These are phyloP conservation scores for Dichotomopilus funicola DNA, from an alignment of 2,329 filamentous ascomycete species.

Conservation along the genomic window DNA sequence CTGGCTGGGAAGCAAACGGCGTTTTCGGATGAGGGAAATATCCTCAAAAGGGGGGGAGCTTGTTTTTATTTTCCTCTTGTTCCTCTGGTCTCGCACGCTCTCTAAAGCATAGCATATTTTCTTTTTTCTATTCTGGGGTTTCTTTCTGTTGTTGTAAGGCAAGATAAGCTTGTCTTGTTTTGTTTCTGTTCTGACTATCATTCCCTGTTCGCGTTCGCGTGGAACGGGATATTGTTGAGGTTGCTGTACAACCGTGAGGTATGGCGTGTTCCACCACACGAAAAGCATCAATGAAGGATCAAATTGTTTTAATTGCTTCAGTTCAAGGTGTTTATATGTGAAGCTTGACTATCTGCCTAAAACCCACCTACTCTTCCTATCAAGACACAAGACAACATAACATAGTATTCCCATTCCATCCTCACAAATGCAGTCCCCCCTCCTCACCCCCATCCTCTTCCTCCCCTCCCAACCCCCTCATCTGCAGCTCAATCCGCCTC, in stretches of 20 bases:
- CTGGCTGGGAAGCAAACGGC: background rate
- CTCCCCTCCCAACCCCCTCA: conserved; percentile 35
- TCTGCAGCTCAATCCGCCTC: conserved; percentile 47
- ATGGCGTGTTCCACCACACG: background rate
- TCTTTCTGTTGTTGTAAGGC: background rate
- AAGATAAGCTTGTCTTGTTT: no score
- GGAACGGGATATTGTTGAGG: background rate
- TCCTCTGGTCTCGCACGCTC: background rate
- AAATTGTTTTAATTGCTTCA: background rate
- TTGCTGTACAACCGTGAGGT: background rate
- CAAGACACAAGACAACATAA: no score
- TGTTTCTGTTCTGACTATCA: no score
- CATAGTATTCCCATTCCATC: background rate
- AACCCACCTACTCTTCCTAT: no score
- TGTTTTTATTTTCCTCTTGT: background rate
- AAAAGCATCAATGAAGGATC: background rate
- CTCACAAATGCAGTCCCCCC: conserved; percentile 56
- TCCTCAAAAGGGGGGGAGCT: conserved; percentile 5
- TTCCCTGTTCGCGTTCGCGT: no score
- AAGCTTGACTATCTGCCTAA: background rate
- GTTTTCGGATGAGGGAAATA: conserved; percentile 9
- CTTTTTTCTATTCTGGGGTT: background rate
- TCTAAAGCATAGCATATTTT: conserved; percentile 2
- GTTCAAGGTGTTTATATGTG: no score
- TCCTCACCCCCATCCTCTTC: conserved; percentile 46